Base-by-base conservation (phyloP, 1,284 basidiomycete species). In the Heliocybe sulcata region DNA sequence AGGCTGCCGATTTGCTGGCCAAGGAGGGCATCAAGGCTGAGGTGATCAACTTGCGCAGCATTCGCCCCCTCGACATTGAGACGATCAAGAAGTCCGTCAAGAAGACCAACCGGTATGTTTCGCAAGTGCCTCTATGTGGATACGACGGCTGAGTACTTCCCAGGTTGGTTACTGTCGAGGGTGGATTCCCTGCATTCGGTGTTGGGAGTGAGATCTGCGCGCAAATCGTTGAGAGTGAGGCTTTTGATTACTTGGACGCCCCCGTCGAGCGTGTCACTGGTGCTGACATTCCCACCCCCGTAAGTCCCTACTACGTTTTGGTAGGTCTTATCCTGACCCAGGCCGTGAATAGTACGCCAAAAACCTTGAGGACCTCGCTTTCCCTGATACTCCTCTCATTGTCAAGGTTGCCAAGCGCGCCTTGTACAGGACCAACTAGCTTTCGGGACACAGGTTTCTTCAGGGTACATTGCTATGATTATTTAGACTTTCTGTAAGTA, bases 151-250 rank as follows among this genome's bases (percentile, higher is more conserved):
- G 38, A 48, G 35, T 50, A 53, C 50, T 47, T 11, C 48, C 56
- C 52, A 91, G 90, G 60, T 81, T 99, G 58, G 79, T 99, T 57
- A 93, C 92, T 55, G 94, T 95, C 57, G 97, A 99, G 76, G 94
- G 94, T 74, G 97, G 97, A 54, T 99, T 98, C 92, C 97, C 97
- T 50, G 88, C 84, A 51, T 99, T 98, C 72, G 94, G 97, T 76
- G 94, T 99, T 55, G 96, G 96, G 60, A 94, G 92, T 64, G 97
- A 99, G 75, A 97, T 99, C 66, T 93, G 92, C 64, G 95, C 96
- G 14, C 93, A 96, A 72, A 90, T 97, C 64, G 80, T 95, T 60
- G 96, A 99, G 80, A 94, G 92, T 65, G 90, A 95, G 64, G 94
- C 92, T 4, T 98, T 95, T 68, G 93, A 97, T 75, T 96, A 92